Percentiles rank a stretch among this genome's conserved stretches.
These are phyloP conservation scores for Hymenoscyphus fructigenus DNA, from an alignment of 2,329 filamentous ascomycete species.

Conservation along the genomic window DNA sequence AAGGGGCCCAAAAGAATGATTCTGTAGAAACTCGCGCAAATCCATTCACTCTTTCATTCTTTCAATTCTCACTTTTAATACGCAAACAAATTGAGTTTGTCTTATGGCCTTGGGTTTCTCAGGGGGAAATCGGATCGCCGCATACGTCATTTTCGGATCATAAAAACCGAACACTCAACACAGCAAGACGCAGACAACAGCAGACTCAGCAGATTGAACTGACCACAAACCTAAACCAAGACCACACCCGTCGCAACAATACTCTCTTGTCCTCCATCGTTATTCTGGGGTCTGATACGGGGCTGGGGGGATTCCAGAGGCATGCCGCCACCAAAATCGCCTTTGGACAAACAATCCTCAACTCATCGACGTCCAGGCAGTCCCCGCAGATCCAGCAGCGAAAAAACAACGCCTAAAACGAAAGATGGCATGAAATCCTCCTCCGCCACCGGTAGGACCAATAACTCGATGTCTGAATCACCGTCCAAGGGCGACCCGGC, in stretches of 20 bases:
- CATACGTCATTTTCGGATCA: slow-evolving; percentile 1
- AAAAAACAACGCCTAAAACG: slow-evolving; percentile 27
- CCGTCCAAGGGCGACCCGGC: slow-evolving; percentile 22
- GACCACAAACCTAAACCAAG: background rate
- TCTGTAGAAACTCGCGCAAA: background rate
- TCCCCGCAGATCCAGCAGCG: slow-evolving; percentile 29
- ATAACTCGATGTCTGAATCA: slow-evolving; percentile 31
- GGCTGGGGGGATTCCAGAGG: slow-evolving; percentile 16
- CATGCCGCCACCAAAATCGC: slow-evolving; percentile 37
- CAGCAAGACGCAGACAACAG: background rate
- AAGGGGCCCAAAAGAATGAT: background rate
- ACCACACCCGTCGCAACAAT: background rate
- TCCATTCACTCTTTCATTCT: background rate
- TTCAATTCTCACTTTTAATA: background rate
- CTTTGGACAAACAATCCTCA: slow-evolving; percentile 35
- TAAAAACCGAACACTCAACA: background rate
- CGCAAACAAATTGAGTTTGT: background rate
- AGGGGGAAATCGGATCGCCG: background rate
- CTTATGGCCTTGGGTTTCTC: background rate
- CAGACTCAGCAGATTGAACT: background rate
- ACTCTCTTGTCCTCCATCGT: background rate
- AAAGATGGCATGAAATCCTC: slow-evolving; percentile 32
- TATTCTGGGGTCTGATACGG: background rate
- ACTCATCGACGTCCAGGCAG: slow-evolving; percentile 23
- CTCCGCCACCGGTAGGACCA: slow-evolving; percentile 19